Base-by-base conservation (phyloP, 2,329 filamentous ascomycete genomes). In the Colletotrichum spinosum region DNA sequence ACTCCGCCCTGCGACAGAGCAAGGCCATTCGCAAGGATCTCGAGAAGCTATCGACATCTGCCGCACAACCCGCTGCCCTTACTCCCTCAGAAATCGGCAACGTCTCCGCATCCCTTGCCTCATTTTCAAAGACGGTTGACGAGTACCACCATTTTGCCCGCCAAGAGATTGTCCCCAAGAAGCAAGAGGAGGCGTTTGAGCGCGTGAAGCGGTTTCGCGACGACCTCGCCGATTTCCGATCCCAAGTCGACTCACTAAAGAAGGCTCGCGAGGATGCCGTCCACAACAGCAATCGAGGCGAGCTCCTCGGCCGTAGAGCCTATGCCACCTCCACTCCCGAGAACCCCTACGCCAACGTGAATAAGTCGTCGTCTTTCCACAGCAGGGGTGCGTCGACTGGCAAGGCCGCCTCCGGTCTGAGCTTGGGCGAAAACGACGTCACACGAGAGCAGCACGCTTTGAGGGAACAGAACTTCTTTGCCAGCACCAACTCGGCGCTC, bases 181-280 rank as follows among this genome's bases (percentile, higher is more conserved):
- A 98, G 80, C 92, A 97, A 71, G 91, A 96, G 66, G 97, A 98
- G 75, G 96, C 95, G 1, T 84, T 88, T 69, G 93, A 97, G 75
- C 88, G 96, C 49, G 85, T 97, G 64, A 92, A 92, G 77, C 93
- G 89, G 72, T 99, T 99, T 79, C 90, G 93, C 64, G 79, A 85
- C 48, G 95, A 98, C 74, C 86, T 98, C 3, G 80, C 89, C 55
- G 92, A 94, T 59, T 97, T 94, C 76, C 87, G 93, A 41, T 79
- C 87, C 25, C 90, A 92, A 71, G 90, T 97, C 71, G 92, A 94
- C 70, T 84, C 86, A 41, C 81, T 97, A 55, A 96, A 94, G 76
- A 85, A 88, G 67, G 88, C 90, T 64, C 87, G 90, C 66, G 94
- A 97, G 69, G 92, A 97, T 42, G 85, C 87, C 39, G 85, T 87